Base-by-base conservation (phyloP, 495 filamentous ascomycete genomes). In the Xylaria intraflava region DNA sequence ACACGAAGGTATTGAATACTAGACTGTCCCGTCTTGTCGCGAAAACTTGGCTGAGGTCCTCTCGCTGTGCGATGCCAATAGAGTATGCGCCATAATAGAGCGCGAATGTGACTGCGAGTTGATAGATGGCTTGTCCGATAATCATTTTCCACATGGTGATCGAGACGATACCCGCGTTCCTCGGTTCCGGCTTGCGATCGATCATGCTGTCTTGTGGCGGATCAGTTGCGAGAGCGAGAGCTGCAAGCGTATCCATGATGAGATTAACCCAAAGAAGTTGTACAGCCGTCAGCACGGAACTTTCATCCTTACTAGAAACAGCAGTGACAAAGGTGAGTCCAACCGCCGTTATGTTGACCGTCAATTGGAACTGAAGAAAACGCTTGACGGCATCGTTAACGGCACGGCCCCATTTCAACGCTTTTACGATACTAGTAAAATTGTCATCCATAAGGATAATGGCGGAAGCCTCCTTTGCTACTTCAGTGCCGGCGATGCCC, bases 101-200 rank as follows among this genome's bases (percentile, higher is more conserved):
- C 55, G 88, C 70, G 58, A 93, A 86, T 0, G 87, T 93, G 40
- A 90, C 77, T 20, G 74, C 75, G 3, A 95, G 79, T 64, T 95
- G 88, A 64, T 89, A 94, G 30, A 92, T 72, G 4, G 89, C 84
- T 62, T 95, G 88, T 20, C 88, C 89, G 29, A 91, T 75, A 52
- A 95, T 93, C 89, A 95, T 95, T 70, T 95, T 95, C 89, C 89
- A 95, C 89, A 95, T 95, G 27, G 83, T 90, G 22, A 84, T 69
- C 3, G 88, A 88, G 63, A 95, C 86, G 19, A 95, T 81, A 5
- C 83, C 78, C 30, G 87, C 81, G 12, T 78, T 81, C 66, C 88
- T 90, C n/a, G 82, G 83, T 16, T 87, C 83, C n/a, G 89, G 89
- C 66, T 89, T 88, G 38, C 89, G 83, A 55, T 95, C 73, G 29